A percentile compares a stretch with the other conserved stretches of the same genome.
Conservation (phyloP, 345 rosid genomes). For the Eucalyptus pauciflora region DNA sequence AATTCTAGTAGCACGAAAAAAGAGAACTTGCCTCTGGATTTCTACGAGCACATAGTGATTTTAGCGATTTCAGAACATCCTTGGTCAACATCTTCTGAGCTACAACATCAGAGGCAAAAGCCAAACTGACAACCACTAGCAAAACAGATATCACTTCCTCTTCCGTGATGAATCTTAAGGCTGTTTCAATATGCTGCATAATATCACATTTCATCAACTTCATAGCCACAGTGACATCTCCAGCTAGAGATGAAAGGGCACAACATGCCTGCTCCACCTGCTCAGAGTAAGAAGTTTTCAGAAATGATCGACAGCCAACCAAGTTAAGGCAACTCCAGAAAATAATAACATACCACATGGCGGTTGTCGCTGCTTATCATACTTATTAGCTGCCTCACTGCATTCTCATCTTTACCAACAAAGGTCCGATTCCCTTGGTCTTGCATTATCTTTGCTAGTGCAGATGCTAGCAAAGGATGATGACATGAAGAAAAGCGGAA, state of each 20-base stretch:
- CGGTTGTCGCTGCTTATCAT: slow-evolving; percentile 95
- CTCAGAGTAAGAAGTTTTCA: slow-evolving; percentile 10
- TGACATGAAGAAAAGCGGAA: slow-evolving; percentile 98
- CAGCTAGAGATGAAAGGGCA: slow-evolving; percentile 88
- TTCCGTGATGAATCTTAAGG: slow-evolving; percentile 54
- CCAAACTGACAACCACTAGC: slow-evolving; percentile 81
- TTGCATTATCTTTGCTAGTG: slow-evolving; percentile 94
- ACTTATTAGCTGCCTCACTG: slow-evolving; percentile 95
- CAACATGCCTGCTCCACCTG: slow-evolving; percentile 98
- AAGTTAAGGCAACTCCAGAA: not conserved
- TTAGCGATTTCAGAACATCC: slow-evolving; percentile 73
- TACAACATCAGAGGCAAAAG: slow-evolving; percentile 76
- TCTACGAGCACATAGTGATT: slow-evolving; percentile 71
- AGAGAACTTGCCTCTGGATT: slow-evolving; percentile 61
- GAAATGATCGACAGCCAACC: not conserved
- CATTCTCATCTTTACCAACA: slow-evolving; percentile 98
- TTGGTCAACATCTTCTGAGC: slow-evolving; percentile 88
- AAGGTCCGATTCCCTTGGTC: slow-evolving; percentile 82
- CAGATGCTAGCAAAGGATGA: slow-evolving; percentile 95
- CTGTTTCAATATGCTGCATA: slow-evolving; percentile 92
- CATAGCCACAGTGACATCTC: slow-evolving; percentile 83
- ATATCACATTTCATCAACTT: slow-evolving; percentile 96
- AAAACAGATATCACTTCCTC: slow-evolving; percentile 86
- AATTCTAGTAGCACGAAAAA: not conserved
- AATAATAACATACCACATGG: slow-evolving; percentile 65